Conservation (phyloP, 164 flowering plant species). For the Berberis thunbergii region DNA sequence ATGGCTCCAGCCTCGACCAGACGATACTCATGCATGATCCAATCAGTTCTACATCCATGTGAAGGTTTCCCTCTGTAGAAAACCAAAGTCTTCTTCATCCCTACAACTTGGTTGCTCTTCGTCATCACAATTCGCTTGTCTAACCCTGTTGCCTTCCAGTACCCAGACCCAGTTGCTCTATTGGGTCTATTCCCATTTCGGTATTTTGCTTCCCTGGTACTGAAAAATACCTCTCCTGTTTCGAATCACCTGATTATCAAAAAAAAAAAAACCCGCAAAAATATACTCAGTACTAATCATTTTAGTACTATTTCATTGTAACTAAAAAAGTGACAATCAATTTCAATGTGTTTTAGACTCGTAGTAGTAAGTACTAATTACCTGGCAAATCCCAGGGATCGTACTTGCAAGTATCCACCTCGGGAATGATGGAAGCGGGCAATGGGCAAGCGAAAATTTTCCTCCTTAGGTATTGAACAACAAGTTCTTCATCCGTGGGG, state of each 20-base stretch:
- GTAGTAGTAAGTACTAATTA: constrained; percentile 10
- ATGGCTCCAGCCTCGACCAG: constrained; percentile 23
- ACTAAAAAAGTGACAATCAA: too few species aligned
- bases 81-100: constrained; percentile 57
- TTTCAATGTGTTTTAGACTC: neutral
- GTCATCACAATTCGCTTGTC: constrained; percentile 37
- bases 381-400: constrained; percentile 89
- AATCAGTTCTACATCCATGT: constrained; percentile 41
- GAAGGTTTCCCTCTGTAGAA: constrained; percentile 55
- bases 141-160: constrained; percentile 62
- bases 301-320: neutral
- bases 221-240: constrained; percentile 65
- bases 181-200: constrained; percentile 33
- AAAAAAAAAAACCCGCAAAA: neutral
- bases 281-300: neutral
- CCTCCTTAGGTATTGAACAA: constrained; percentile 50
- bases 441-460: constrained; percentile 49
- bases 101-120: constrained; percentile 26
- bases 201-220: constrained; percentile 39
- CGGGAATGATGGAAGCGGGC: constrained; percentile 74
- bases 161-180: constrained; percentile 41
- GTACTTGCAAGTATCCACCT: constrained; percentile 38
- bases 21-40: constrained; percentile 82
- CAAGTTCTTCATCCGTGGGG: constrained; percentile 83
- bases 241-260: constrained; percentile 32